These are phyloP conservation scores for Trichoderma lentiforme DNA, from an alignment of 2,329 filamentous ascomycete genomes.

Conservation along the genomic window DNA sequence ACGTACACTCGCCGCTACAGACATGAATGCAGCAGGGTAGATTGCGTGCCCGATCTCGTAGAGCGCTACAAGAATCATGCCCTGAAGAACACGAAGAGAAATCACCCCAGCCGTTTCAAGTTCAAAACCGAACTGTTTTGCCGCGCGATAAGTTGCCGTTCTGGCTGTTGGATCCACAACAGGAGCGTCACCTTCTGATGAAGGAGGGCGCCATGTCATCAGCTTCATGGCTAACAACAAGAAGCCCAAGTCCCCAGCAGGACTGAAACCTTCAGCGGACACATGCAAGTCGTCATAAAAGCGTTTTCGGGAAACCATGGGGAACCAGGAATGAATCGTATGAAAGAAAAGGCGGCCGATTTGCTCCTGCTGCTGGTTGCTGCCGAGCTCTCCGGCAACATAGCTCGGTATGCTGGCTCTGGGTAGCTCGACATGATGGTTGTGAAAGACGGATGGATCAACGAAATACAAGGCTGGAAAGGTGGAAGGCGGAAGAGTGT, in stretches of 20 bases:
- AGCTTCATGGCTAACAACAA: conserved; percentile 2
- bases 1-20: neutral
- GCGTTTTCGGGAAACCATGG: neutral
- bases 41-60: conserved; percentile 6
- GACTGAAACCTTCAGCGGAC: neutral
- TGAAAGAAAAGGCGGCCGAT: neutral
- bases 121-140: neutral
- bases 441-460: conserved; percentile 2
- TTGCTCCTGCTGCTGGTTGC: neutral
- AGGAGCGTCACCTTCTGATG: neutral
- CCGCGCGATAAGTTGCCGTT: neutral
- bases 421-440: neutral
- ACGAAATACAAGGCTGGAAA: conserved; percentile 3
- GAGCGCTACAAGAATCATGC: neutral
- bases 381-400: neutral
- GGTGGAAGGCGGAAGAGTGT: neutral
- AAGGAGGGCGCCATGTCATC: neutral
- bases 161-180: neutral
- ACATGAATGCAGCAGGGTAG: conserved; percentile 9
- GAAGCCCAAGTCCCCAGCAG: neutral
- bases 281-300: neutral
- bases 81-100: neutral
- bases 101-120: neutral
- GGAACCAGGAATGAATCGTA: neutral
- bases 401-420: neutral